Percentiles rank a stretch among this genome's conserved stretches.
phyloP scores from a whole-genome alignment of 2,329 filamentous ascomycete species.

The Triangularia verruculosa region DNA sequence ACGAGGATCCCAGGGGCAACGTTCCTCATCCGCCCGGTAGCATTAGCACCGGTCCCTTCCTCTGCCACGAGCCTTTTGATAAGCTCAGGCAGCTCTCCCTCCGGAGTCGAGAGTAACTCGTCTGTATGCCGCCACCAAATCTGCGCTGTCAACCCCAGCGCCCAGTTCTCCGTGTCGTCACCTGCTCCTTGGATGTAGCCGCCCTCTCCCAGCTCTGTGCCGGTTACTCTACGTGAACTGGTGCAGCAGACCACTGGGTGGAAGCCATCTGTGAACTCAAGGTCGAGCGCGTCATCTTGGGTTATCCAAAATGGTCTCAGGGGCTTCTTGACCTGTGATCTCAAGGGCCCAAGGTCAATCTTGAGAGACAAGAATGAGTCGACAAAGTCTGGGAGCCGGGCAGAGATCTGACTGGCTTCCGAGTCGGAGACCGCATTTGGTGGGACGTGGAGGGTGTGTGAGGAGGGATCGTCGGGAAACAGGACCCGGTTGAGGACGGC shows the following conservation, averaged over 20 bases:
- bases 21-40: constrained; percentile 24
- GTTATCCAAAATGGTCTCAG: constrained; percentile 79
- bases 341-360: constrained; percentile 55
- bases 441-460: constrained; percentile 64
- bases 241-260: constrained; percentile 81
- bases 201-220: constrained; percentile 59
- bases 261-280: constrained; percentile 40
- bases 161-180: constrained; percentile 95
- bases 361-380: constrained; percentile 52
- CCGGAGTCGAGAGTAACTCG: constrained; percentile 58
- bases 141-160: constrained; percentile 69
- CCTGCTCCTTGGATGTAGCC: constrained; percentile 92
- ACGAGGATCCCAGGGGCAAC: constrained; percentile 40
- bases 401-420: constrained; percentile 75
- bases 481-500: constrained; percentile 77
- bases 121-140: constrained; percentile 75
- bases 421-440: constrained; percentile 69
- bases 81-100: constrained; percentile 58
- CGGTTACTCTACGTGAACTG: constrained; percentile 68
- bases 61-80: constrained; percentile 46
- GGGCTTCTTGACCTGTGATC: constrained; percentile 62
- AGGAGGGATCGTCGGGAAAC: constrained; percentile 55
- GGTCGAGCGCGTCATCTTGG: constrained; percentile 37
- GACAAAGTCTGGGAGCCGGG: constrained; percentile 56
- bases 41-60: constrained; percentile 15